Conservation (phyloP, 2,329 filamentous ascomycete genomes). For the Lachnellula hyalina region DNA sequence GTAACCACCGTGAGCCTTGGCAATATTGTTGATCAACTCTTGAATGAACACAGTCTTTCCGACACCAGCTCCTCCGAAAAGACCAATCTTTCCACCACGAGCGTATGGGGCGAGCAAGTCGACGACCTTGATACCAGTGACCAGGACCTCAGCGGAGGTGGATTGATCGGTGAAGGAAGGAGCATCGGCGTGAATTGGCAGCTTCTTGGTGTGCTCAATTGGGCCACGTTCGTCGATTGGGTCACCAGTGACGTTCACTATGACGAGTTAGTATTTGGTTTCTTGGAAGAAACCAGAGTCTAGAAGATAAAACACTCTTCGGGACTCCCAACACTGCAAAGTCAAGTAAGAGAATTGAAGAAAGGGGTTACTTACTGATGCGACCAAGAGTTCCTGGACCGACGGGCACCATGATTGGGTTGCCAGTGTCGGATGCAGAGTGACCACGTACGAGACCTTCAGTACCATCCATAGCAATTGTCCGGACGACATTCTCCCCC, state of each 20-base stretch:
- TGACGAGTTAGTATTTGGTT: too few relatives aligned
- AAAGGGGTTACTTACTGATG: constrained; percentile 52
- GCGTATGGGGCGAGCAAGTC: constrained; percentile 98
- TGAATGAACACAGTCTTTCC: constrained; percentile 99
- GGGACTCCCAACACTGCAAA: too few relatives aligned
- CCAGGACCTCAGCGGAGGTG: constrained; percentile 90
- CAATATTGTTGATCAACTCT: constrained; percentile 99
- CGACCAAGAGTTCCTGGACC: constrained; percentile 89
- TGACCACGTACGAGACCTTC: constrained; percentile 97
- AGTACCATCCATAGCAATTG: constrained; percentile 99
- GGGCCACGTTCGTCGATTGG: constrained; percentile 99
- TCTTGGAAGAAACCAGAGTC: too few relatives aligned
- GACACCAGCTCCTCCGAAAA: constrained; percentile 99
- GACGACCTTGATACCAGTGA: constrained; percentile 99
- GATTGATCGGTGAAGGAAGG: constrained; percentile 93
- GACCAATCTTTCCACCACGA: constrained; percentile 99
- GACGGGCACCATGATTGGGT: constrained; percentile 94
- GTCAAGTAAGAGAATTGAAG: too few relatives aligned
- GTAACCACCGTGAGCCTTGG: constrained; percentile 99
- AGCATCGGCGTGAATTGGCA: constrained; percentile 91
- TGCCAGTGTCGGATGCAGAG: constrained; percentile 80
- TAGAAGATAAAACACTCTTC: too few relatives aligned
- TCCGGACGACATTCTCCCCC: constrained; percentile 97
- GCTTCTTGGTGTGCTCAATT: constrained; percentile 84
- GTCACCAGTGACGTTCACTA: constrained; percentile 97